A percentile compares a stretch with the other conserved stretches of the same genome.
These are phyloP conservation scores for Cyclaneusma minus DNA, from an alignment of 2,329 filamentous ascomycete genomes.

Conservation along the genomic window DNA sequence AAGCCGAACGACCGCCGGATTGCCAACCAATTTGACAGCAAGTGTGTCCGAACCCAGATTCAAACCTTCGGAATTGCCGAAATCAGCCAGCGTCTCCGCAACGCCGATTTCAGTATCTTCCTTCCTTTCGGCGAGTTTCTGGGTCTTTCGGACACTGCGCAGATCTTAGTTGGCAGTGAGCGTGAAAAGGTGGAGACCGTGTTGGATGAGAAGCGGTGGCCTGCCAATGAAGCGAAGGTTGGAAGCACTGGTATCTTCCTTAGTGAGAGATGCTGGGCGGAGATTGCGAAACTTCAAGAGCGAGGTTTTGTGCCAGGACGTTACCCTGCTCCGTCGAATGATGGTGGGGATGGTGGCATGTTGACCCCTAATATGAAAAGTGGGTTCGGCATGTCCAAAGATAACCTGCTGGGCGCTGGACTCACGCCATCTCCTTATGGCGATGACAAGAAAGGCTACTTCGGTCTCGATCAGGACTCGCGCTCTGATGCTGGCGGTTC, in stretches of 20 bases:
- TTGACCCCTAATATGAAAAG: slow-evolving; percentile 35
- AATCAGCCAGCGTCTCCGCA: slow-evolving; percentile 82
- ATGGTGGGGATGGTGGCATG: slow-evolving; percentile 45
- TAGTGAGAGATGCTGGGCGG: slow-evolving; percentile 90
- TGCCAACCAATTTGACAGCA: slow-evolving; percentile 97
- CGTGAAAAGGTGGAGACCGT: slow-evolving; percentile 80
- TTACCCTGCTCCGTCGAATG: slow-evolving; percentile 38
- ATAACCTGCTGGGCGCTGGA: slow-evolving; percentile 33
- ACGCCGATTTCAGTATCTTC: slow-evolving; percentile 92
- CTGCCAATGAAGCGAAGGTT: slow-evolving; percentile 75
- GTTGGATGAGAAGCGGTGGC: slow-evolving; percentile 88
- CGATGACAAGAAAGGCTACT: slow-evolving; percentile 72
- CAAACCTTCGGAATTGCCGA: slow-evolving; percentile 94
- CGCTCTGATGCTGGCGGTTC: slow-evolving; percentile 86
- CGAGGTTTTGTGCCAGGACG: slow-evolving; percentile 35
- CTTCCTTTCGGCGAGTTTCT: slow-evolving; percentile 92
- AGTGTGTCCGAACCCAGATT: slow-evolving; percentile 87
- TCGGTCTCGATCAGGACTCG: slow-evolving; percentile 57
- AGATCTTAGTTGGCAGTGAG: slow-evolving; percentile 79
- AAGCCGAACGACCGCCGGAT: slow-evolving; percentile 96
- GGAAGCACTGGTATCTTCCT: slow-evolving; percentile 90
- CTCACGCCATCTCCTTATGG: slow-evolving; percentile 43
- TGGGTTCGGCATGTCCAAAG: slow-evolving; percentile 45
- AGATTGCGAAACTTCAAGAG: slow-evolving; percentile 64
- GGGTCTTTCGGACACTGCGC: slow-evolving; percentile 71